Evolutionary conservation across 768 basidiomycete species (phyloP), one percentile per base, ranked within the genome.

Genomic region (Jaapia argillacea): DNA sequence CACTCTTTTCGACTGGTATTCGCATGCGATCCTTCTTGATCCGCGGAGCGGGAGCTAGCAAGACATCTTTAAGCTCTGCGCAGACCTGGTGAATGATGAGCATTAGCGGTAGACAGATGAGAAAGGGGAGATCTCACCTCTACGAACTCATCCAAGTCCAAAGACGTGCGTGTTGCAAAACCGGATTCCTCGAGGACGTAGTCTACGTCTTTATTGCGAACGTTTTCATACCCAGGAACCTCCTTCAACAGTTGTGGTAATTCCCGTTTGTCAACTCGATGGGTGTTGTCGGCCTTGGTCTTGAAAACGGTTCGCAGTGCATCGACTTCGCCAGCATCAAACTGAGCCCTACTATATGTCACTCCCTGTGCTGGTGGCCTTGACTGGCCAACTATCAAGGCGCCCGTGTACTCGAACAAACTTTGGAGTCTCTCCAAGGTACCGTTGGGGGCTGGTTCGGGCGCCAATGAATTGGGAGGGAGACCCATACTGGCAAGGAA

Each of bases 401-500:
- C 21, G 38, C 18, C 10, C 23, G 35, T 21, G 13, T 12, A 27
- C n/a, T n/a, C n/a, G 41, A 43, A 20, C 33, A 25, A 40, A 44
- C 45, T 33, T 10, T 16, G 10, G 26, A 52, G 27, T 41, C 50
- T 37, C 13, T 53, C 58, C 47, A 62, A 27, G 44, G 54, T 36
- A 51, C 52, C 25, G 41, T 44, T n/a, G 46, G 53, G 38, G 48
- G 47, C 39, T 48, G 25, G 36, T 41, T 5, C 12, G 49, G 40
- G 36, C 47, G 61, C 41, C 49, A 63, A 40, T 60, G 64, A 57
- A 58, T 69, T 77, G 55, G 79, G 68, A 33, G 70, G 70, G 27
- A 96, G 69, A 0, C 93, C 93, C 94, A 97, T 97, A 51, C 75
- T 83, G 45, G 68, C 70, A 31, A 96, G 71, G 66, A 89, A 94